These are phyloP conservation scores for Grigorovia jiainica DNA, from an alignment of 805 yeast genomes.

Conservation along the genomic window DNA sequence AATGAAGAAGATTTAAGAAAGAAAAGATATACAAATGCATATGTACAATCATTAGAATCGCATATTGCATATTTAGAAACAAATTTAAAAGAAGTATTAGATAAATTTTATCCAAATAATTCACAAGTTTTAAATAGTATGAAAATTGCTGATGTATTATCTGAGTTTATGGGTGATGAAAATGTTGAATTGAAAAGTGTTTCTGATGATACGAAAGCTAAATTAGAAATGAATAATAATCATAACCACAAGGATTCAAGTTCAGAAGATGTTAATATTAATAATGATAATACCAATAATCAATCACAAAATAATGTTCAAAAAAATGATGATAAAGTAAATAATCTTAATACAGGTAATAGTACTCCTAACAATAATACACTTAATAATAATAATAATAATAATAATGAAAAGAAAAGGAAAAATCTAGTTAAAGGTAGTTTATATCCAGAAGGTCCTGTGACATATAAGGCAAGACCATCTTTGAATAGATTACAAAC, in stretches of 20 bases:
- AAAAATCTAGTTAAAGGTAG: constrained; percentile 24
- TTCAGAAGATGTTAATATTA: too few species aligned
- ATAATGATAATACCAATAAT: too few species aligned
- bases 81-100: constrained; percentile 18
- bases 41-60: constrained; percentile 37
- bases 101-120: constrained; percentile 14
- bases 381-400: not conserved
- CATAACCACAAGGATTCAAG: too few species aligned
- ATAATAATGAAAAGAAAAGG: constrained; percentile 9
- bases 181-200: not conserved
- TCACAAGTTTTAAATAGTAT: constrained; percentile 11
- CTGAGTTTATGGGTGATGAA: constrained; percentile 3
- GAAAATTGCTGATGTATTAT: constrained; percentile 16
- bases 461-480: constrained; percentile 15
- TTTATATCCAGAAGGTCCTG: constrained; percentile 28
- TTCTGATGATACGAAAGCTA: not conserved
- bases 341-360: not conserved
- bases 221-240: not conserved
- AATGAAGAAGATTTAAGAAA: constrained; percentile 42
- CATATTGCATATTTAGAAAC: constrained; percentile 25
- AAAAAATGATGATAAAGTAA: not conserved
- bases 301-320: too few species aligned
- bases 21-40: constrained; percentile 40
- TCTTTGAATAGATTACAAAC: not conserved
- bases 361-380: not conserved